Base-by-base conservation (phyloP, 192 early-diverging fungal species). In the Coemansia sp. region DNA sequence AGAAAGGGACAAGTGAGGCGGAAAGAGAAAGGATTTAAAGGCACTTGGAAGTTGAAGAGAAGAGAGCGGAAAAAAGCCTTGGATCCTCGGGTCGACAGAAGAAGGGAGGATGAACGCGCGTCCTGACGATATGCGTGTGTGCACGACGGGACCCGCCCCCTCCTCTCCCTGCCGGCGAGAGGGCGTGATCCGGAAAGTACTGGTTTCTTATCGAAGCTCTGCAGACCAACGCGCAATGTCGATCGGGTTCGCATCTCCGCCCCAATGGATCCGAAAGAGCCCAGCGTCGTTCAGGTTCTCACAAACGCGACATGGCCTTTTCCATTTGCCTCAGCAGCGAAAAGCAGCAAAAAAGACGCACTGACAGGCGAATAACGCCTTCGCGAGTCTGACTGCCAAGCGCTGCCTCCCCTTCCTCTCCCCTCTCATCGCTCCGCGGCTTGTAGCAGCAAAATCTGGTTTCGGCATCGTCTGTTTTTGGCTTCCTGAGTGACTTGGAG, bases 21-120 rank as follows among this genome's bases (percentile, higher is more conserved):
- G 42, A 60, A 46, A 25, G 59, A 20, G 29, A 25, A 22, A 30
- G 31, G 21, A 9, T 23, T 2, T 20, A 33, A 29, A 21, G 33
- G 19, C 31, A 23, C 58, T 39, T 30, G 58, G 58, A 39, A 59
- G 39, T 20, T 8, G 20, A 59, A 23, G 54, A 59, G 39, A 21
- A 59, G 24, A 27, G 27, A 27, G 27, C 27, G 27, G 27, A 27
- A 27, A 27, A 27, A 27, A 27, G 27, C 27, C 27, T 27, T 27
- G 27, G 27, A 27, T 27, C 27, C 27, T 27, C 27, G 3, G 27
- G 27, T 27, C 27, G 27, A 27, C 27, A 27, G 27, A 27, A 27
- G 27, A 27, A 27, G 27, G 27, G 3, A 27, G 27, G 27, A 27
- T 27, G 27, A 27, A 27, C 27, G 27, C 27, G 27, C 27, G 27